phyloP scores from a whole-genome alignment of 176 grass and related monocot genomes.

The Paspalum notatum region DNA sequence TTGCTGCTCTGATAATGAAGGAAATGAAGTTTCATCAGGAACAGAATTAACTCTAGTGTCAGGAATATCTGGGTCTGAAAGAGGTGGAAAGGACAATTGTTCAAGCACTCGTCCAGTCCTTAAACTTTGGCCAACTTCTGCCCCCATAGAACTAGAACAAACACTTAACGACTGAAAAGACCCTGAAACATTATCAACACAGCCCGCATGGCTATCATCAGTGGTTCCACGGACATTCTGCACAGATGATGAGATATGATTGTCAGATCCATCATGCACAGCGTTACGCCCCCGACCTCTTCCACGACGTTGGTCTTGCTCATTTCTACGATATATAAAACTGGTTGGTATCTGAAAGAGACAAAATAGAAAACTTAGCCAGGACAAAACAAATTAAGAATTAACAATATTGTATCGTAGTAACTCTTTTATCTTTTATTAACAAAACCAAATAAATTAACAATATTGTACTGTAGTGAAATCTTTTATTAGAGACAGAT shows the following conservation, averaged over 20 bases:
- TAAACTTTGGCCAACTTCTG: constrained; percentile 46
- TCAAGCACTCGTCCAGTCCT: constrained; percentile 50
- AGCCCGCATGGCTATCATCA: constrained; percentile 31
- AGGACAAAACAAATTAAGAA: background rate
- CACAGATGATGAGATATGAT: constrained; percentile 43
- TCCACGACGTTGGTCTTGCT: constrained; percentile 79
- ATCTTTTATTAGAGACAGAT: background rate
- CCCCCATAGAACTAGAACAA: constrained; percentile 38
- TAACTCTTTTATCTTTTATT: background rate
- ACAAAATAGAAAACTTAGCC: constrained; percentile 44
- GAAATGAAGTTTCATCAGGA: constrained; percentile 67
- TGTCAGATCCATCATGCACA: constrained; percentile 44
- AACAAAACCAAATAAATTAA: background rate
- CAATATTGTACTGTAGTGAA: background rate
- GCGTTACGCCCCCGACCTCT: constrained; percentile 70
- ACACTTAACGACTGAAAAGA: constrained; percentile 49
- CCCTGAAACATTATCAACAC: constrained; percentile 42
- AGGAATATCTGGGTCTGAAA: constrained; percentile 65
- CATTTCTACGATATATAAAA: constrained; percentile 85
- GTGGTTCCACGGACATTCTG: constrained; percentile 51
- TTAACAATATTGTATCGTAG: background rate
- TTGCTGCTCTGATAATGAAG: constrained; percentile 64
- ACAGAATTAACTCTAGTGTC: constrained; percentile 50
- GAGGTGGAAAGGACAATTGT: constrained; percentile 83
- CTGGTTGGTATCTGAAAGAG: constrained; percentile 87